Conservation (phyloP, 768 basidiomycete species). For the Leccinellum rugosiceps region DNA sequence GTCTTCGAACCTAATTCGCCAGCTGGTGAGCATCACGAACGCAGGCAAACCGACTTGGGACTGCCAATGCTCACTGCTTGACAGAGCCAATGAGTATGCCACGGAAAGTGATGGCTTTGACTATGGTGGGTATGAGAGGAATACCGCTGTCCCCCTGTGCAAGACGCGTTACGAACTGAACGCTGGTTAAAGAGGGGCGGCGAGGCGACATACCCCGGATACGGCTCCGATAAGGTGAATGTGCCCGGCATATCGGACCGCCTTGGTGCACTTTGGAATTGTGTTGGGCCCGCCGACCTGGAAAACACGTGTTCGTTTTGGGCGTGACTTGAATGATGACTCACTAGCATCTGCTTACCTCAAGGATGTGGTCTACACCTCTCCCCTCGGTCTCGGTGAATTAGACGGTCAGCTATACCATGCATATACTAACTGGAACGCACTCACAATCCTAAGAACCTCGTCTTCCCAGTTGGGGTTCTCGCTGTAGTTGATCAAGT, state of each 20-base stretch:
- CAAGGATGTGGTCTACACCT: conserved; percentile 37
- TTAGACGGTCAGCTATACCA: background rate
- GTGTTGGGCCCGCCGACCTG: conserved; percentile 57
- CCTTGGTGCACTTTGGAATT: conserved; percentile 40
- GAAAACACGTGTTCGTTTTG: background rate
- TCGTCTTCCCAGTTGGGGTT: conserved; percentile 58
- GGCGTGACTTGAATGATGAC: background rate
- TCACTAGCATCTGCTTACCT: conserved; percentile 1
- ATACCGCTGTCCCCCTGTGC: conserved; percentile 24
- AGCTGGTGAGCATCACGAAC: background rate
- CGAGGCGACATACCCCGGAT: conserved; percentile 31
- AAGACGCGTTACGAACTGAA: background rate
- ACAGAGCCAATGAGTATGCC: conserved; percentile 57
- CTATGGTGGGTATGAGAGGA: conserved; percentile 36
- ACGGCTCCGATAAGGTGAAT: conserved; percentile 53
- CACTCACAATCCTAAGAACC: background rate
- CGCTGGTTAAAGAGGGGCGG: background rate
- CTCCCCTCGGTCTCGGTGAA: conserved; percentile 27
- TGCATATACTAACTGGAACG: background rate
- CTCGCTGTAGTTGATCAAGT: conserved; percentile 61
- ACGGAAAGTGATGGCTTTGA: conserved; percentile 40
- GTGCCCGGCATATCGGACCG: conserved; percentile 40
- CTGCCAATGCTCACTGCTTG: conserved; percentile 43
- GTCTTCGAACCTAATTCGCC: conserved; percentile 42
- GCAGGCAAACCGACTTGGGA: background rate